phyloP scores from a whole-genome alignment of 179 eudicot genomes.

The Beta corolliflora region DNA sequence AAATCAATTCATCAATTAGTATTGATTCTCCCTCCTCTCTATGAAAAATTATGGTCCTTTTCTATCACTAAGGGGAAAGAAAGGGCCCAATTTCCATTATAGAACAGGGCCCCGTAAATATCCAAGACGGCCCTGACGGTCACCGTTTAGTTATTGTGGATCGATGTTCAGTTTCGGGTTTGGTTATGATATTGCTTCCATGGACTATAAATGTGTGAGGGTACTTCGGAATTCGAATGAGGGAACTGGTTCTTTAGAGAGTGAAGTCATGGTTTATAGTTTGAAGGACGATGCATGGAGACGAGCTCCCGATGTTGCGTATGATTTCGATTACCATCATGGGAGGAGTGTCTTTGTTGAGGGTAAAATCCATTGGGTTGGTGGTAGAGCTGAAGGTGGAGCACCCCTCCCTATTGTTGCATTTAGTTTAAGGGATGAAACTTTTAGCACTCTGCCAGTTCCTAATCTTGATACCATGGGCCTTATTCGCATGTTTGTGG shows the following conservation, averaged over 20 bases:
- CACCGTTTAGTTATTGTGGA: too few species aligned
- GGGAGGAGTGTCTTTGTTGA: not conserved
- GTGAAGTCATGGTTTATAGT: conserved; percentile 22
- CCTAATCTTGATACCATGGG: not conserved
- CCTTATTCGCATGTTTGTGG: not conserved
- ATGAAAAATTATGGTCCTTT: too few species aligned
- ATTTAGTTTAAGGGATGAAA: too few species aligned
- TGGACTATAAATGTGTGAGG: conserved; percentile 25
- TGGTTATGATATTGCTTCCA: conserved; percentile 13
- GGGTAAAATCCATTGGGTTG: conserved; percentile 17
- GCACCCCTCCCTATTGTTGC: not conserved
- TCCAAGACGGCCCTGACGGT: too few species aligned
- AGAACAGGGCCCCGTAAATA: too few species aligned
- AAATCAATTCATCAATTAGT: too few species aligned
- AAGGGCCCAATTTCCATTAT: too few species aligned
- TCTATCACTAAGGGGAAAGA: too few species aligned
- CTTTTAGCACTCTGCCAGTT: too few species aligned
- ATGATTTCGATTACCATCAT: not conserved
- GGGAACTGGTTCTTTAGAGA: not conserved
- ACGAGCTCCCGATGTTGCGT: not conserved
- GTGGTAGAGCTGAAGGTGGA: not conserved
- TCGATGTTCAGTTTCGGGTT: not conserved
- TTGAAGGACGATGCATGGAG: conserved; percentile 13
- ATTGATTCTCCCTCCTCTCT: too few species aligned
- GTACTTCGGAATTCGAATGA: not conserved